Percentiles rank a stretch among this genome's conserved stretches.
Conservation (phyloP, 2,329 filamentous ascomycete species). For the Emmonsiellopsis sp. region DNA sequence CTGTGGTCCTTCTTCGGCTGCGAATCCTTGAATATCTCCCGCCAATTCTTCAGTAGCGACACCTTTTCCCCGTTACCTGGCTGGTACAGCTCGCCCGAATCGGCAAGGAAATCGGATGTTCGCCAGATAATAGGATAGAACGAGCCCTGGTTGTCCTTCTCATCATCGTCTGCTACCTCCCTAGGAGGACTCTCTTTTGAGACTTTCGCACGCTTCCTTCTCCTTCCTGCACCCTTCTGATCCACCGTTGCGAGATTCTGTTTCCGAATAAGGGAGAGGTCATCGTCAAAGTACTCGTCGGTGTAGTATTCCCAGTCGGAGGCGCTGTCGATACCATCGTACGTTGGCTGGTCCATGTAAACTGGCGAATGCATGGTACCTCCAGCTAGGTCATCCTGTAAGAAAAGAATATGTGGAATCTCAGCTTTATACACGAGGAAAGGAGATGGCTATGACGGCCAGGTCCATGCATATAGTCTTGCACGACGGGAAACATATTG, state of each 20-base stretch:
- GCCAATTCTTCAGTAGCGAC: constrained; percentile 38
- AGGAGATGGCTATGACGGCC: neutral
- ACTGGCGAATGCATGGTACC: constrained; percentile 23
- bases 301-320: constrained; percentile 22
- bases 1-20: constrained; percentile 20
- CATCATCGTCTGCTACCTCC: neutral
- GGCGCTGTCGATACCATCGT: constrained; percentile 20
- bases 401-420: neutral
- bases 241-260: neutral
- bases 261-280: constrained; percentile 4
- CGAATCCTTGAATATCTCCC: constrained; percentile 33
- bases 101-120: constrained; percentile 17
- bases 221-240: neutral
- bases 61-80: constrained; percentile 35
- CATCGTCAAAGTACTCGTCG: constrained; percentile 20
- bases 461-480: neutral
- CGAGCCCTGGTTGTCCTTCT: neutral
- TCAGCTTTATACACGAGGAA: neutral
- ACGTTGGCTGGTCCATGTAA: constrained; percentile 20
- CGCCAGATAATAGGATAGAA: constrained; percentile 37
- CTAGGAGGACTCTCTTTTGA: neutral
- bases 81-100: constrained; percentile 24
- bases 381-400: constrained; percentile 24
- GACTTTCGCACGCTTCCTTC: neutral
- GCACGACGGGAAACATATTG: neutral